These are phyloP conservation scores for Galeopsis tetrahit DNA, from an alignment of 257 asterid species.

Conservation along the genomic window DNA sequence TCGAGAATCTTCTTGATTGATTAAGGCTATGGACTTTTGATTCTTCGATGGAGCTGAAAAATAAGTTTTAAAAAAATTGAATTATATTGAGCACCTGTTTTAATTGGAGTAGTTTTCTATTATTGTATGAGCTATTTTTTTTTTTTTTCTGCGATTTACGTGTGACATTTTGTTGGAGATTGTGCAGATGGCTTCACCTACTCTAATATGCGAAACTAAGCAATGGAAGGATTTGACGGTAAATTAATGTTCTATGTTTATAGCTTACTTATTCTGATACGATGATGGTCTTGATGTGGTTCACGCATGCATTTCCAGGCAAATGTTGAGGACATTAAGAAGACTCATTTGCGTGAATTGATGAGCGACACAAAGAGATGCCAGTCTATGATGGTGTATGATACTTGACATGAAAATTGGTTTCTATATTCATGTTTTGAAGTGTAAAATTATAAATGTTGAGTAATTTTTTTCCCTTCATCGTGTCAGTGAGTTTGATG, in stretches of 20 bases:
- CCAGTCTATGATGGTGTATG: slow-evolving; percentile 87
- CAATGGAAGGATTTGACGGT: slow-evolving; percentile 92
- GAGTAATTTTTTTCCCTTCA: not conserved
- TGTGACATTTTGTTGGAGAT: slow-evolving; percentile 32
- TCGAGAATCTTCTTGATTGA: slow-evolving; percentile 3
- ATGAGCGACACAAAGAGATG: slow-evolving; percentile 76
- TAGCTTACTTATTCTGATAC: not conserved
- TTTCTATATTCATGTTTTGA: not conserved
- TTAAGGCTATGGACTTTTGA: slow-evolving; percentile 1
- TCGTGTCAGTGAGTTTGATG: slow-evolving; percentile 74
- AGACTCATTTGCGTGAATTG: slow-evolving; percentile 85
- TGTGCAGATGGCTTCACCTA: slow-evolving; percentile 70
- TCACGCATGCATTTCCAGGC: slow-evolving; percentile 54
- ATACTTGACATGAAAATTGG: slow-evolving; percentile 23
- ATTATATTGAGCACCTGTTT: slow-evolving; percentile 16
- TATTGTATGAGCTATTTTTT: not conserved
- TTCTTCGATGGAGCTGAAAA: slow-evolving; percentile 21
- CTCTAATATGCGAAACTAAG: slow-evolving; percentile 68
- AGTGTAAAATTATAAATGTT: not conserved
- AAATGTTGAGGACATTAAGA: slow-evolving; percentile 81
- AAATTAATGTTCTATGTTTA: slow-evolving; percentile 19
- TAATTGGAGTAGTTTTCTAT: not conserved
- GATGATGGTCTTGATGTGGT: slow-evolving; percentile 29
- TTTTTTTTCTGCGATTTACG: slow-evolving; percentile 22
- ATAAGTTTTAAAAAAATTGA: slow-evolving; percentile 4